Evolutionary conservation across 768 basidiomycete genomes (phyloP), one percentile per base, ranked within the genome.

Genomic region (Pisolithus marmoratus): DNA sequence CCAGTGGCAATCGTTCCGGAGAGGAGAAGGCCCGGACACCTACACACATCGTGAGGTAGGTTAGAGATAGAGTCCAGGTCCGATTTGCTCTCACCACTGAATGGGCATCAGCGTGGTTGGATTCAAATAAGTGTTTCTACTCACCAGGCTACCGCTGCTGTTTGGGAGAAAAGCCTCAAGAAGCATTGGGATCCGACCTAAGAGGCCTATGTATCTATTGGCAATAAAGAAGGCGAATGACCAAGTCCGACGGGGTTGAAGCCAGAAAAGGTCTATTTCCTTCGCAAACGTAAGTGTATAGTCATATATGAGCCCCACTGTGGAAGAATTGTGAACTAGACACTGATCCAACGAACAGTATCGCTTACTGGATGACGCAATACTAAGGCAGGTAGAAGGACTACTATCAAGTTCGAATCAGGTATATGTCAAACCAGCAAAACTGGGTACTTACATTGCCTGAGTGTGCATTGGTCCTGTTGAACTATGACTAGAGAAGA

Each of bases 261-360:
- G 53, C 79, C 79, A 80, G 58, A 72, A 75, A 2, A 67, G 61
- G n/a, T 73, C 69, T 7, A 76, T 62, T 54, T 80, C 79, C 26
- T 54, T 43, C 1, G 52, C 40, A 5, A 80, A 54, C 0, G 79
- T 80, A 31, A 78, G 60, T 47, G 64, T 40, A 54, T 75, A 78
- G 46, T 80, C 79, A 51, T 74, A 74, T 14, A 71, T 60, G 8
- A 70, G 47, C 8, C 70, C 46, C 17, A 49, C 69, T 63, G 15
- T 15, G 26, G 6, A 43, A 23, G 42, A 43, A 26, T 40, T 12
- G 5, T 20, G 24, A 43, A 14, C 9, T 43, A 5, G 26, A 3
- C 3, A n/a, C n/a, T 27, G 26, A 27, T 44, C 26, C 8, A 27
- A 8, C 8, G 26, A 27, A 8, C 5, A 27, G 5, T 27, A 27